Base-by-base conservation (phyloP, 805 yeast genomes). In the Hanseniaspora thailandica region DNA sequence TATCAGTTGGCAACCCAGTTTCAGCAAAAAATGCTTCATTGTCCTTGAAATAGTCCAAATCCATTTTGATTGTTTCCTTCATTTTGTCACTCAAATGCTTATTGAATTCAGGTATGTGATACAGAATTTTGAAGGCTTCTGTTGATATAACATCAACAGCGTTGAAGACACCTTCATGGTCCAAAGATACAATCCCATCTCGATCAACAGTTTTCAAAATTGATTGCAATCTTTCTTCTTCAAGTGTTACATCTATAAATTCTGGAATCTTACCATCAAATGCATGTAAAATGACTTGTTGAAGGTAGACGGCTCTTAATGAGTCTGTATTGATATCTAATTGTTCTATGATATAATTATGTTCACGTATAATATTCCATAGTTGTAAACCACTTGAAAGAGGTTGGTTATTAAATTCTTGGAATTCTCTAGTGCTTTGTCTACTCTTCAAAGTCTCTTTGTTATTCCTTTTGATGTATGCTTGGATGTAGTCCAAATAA, bases 11-110 rank as follows among this genome's bases (percentile, higher is more conserved):
- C 5, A 38, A 15, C 10, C 41, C 41, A 22, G 17, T 38, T 57
- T 66, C 69, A 50, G 63, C 61, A 52, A 66, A 57, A 20, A 43
- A 43, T 13, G 12, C 10, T 28, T 26, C 23, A 19, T 43, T 36
- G 9, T 43, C 35, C 10, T 43, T 7, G 4, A 43, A 12, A 0
- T 25, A 19, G 1, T 28, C 46, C n/a, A 43, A 4, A 19, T 43
- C 46, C 4, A 4, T 12, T 13, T 43, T 28, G 8, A 43, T 22
- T 5, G 15, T 9, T 43, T 6, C 19, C 19, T 26, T 30, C 17
- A 43, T n/a, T 22, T 43, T 36, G 3, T 30, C 23, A 8, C 15
- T 19, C 10, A 43, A 19, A 19, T 13, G 12, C 8, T 25, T n/a
- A 25, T 33, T 48, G 22, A 48, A 33, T 13, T 40, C 46, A 23